Evolutionary conservation across 2,329 filamentous ascomycete species (phyloP).

Genomic region (Tolypocladium ovalisporum): DNA sequence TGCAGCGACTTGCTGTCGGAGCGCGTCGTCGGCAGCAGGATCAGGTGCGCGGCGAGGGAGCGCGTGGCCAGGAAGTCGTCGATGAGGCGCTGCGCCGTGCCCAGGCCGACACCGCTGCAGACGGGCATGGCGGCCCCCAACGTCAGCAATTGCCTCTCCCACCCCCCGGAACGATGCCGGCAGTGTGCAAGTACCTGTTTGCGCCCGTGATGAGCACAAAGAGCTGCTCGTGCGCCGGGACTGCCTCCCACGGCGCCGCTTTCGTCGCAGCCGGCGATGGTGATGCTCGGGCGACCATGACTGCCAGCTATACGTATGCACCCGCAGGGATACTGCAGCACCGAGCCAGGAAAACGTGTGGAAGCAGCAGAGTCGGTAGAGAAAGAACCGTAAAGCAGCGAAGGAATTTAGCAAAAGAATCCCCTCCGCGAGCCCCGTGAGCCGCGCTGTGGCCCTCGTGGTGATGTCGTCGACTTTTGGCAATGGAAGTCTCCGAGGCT

Average conservation of each 20-base stretch:
- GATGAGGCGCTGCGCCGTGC: constrained; percentile 73
- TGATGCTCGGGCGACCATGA: constrained; percentile 3
- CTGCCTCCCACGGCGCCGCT: constrained; percentile 26
- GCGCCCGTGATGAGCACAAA: constrained; percentile 73
- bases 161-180: no score
- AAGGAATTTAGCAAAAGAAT: not conserved
- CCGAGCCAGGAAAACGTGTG: not conserved
- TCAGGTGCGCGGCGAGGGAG: constrained; percentile 56
- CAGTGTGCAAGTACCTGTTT: constrained; percentile 54
- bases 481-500: not conserved
- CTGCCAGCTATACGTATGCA: not conserved
- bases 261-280: not conserved
- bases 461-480: not conserved
- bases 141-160: not conserved
- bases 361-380: not conserved
- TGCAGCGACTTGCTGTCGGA: constrained; percentile 61
- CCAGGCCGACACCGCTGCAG: constrained; percentile 75
- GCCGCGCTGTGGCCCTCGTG: not conserved
- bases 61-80: constrained; percentile 74
- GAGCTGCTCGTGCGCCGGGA: constrained; percentile 31
- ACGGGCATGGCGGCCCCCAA: not conserved
- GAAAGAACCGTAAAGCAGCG: not conserved
- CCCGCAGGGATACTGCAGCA: not conserved
- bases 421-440: not conserved
- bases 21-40: constrained; percentile 77